Conservation (phyloP, 2,329 filamentous ascomycete species). For the Sporothrix variecibatus region DNA sequence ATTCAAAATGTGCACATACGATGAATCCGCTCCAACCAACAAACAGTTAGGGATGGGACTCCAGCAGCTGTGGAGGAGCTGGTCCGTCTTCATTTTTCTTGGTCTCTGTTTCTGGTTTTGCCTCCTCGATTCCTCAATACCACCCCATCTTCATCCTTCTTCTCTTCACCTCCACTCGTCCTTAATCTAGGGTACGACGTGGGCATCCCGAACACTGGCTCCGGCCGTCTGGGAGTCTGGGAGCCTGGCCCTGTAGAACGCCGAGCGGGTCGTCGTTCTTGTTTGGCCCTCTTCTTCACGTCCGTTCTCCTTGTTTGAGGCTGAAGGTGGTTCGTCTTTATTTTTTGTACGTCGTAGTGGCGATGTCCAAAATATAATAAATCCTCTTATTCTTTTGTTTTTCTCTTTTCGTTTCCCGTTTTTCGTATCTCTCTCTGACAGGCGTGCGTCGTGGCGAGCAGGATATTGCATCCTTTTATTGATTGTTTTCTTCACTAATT, state of each 20-base stretch:
- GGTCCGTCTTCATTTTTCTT: background rate
- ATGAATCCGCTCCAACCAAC: background rate
- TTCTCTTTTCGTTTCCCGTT: no score
- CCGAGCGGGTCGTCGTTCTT: background rate
- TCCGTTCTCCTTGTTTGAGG: background rate
- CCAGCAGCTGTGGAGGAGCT: background rate
- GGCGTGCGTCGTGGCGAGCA: background rate
- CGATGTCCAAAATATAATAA: background rate
- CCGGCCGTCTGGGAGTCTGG: background rate
- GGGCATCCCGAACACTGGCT: background rate
- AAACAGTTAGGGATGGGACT: background rate
- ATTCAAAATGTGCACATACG: background rate
- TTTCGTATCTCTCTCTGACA: background rate
- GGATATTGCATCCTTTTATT: background rate
- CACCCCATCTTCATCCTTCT: background rate
- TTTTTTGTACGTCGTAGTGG: background rate
- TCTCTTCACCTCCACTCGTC: background rate
- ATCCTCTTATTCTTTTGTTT: background rate
- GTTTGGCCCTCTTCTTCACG: background rate
- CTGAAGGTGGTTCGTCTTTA: background rate
- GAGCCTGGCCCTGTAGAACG: background rate
- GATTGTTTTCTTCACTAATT: background rate
- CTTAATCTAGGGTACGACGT: background rate
- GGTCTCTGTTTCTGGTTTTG: background rate
- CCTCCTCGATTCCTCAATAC: background rate